Percentiles rank a stretch among this genome's conserved stretches.
These are phyloP conservation scores for Tricholoma sp. DNA, from an alignment of 768 basidiomycete genomes.

Conservation along the genomic window DNA sequence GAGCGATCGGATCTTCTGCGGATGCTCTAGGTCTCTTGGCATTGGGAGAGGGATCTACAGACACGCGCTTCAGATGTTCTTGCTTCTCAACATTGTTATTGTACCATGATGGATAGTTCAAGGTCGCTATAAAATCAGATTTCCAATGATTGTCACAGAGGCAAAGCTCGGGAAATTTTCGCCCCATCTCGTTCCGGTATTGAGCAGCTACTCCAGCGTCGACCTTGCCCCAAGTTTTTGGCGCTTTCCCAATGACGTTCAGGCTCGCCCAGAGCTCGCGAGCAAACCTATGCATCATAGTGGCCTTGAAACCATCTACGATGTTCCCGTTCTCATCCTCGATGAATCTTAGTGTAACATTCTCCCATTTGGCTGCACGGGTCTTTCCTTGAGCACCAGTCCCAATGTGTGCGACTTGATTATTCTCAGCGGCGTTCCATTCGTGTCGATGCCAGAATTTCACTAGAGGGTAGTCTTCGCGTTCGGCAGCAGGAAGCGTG, in stretches of 20 bases:
- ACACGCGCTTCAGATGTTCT: neutral
- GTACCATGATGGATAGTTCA: slow-evolving; percentile 16
- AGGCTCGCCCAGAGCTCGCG: neutral
- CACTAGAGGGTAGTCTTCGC: neutral
- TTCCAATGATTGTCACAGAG: slow-evolving; percentile 18
- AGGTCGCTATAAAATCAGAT: slow-evolving; percentile 10
- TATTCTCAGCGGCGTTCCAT: neutral
- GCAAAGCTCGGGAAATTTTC: slow-evolving; percentile 11
- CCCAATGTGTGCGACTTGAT: neutral
- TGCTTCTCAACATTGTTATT: neutral
- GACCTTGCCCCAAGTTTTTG: neutral
- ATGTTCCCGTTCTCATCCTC: neutral
- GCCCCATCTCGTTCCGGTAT: slow-evolving; percentile 10
- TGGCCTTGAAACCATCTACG: neutral
- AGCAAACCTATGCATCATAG: neutral
- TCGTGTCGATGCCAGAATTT: neutral
- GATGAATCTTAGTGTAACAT: neutral
- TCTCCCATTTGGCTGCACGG: neutral
- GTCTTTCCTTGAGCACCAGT: neutral
- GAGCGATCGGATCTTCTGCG: too few species aligned
- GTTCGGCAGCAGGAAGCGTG: neutral
- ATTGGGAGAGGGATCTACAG: too few species aligned
- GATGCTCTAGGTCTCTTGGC: too few species aligned
- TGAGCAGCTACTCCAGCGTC: neutral
- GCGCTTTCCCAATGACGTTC: neutral